Evolutionary conservation across 352 stramenopile species (phyloP).

Genomic region (Phytopythium montanum): DNA sequence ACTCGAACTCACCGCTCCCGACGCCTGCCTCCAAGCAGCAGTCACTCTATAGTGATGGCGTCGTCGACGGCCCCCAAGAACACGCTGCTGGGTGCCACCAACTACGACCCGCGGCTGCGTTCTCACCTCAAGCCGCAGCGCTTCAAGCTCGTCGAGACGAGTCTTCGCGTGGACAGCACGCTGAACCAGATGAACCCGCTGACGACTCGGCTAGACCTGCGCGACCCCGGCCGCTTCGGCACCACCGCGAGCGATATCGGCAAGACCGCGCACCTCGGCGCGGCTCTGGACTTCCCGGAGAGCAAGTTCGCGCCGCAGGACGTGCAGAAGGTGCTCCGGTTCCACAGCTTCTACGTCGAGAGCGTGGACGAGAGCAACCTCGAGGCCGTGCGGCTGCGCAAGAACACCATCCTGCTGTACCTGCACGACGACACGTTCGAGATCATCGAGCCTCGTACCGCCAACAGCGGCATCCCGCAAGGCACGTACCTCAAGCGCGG

Average conservation of each 20-base stretch:
- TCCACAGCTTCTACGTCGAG: constrained; percentile 86
- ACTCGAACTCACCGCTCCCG: background rate
- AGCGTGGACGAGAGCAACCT: constrained; percentile 77
- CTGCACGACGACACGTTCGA: constrained; percentile 86
- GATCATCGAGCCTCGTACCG: constrained; percentile 78
- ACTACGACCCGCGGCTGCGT: constrained; percentile 63
- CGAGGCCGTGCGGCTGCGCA: constrained; percentile 70
- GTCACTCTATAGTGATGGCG: constrained; percentile 27
- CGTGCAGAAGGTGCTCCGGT: constrained; percentile 76
- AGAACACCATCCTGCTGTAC: constrained; percentile 78
- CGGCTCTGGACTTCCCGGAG: constrained; percentile 25
- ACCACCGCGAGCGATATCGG: constrained; percentile 64
- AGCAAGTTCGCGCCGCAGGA: constrained; percentile 84
- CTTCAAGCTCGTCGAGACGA: constrained; percentile 68
- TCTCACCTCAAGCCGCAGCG: constrained; percentile 75
- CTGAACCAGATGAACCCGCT: constrained; percentile 59
- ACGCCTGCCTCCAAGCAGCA: background rate
- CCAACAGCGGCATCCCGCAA: constrained; percentile 86
- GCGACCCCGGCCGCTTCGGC: constrained; percentile 47
- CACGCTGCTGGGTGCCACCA: constrained; percentile 65
- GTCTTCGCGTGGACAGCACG: constrained; percentile 57
- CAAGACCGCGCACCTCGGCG: constrained; percentile 17
- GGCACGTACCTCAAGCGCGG: constrained; percentile 84
- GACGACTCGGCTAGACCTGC: constrained; percentile 52
- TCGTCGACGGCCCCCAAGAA: constrained; percentile 57